Evolutionary conservation across 768 basidiomycete species (phyloP).

Genomic region (Tulasnella sp.): DNA sequence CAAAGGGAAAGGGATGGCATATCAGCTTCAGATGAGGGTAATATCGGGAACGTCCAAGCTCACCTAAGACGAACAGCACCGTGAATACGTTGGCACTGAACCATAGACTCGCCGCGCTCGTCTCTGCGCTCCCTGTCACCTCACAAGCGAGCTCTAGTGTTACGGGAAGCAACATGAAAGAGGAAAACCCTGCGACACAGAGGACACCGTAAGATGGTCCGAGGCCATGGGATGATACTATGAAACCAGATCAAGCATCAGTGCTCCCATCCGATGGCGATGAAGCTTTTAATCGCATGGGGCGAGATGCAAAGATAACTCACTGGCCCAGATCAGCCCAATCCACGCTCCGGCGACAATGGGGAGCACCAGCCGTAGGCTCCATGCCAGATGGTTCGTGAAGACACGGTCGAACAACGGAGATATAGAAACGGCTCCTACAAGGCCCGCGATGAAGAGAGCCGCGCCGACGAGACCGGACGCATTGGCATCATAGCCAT

Average conservation of each 20-base stretch:
- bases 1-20: slow-evolving; percentile 31
- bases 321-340: slow-evolving; percentile 72
- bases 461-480: slow-evolving; percentile 46
- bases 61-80: slow-evolving; percentile 55
- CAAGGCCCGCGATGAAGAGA: slow-evolving; percentile 41
- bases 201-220: slow-evolving; percentile 56
- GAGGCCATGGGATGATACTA: slow-evolving; percentile 53
- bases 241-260: background rate
- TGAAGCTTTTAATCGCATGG: too few relatives aligned
- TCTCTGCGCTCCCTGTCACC: slow-evolving; percentile 67
- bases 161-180: slow-evolving; percentile 63
- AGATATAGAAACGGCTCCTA: slow-evolving; percentile 54
- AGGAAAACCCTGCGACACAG: slow-evolving; percentile 53
- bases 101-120: slow-evolving; percentile 68
- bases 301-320: slow-evolving; percentile 19
- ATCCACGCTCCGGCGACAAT: slow-evolving; percentile 51
- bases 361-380: slow-evolving; percentile 51
- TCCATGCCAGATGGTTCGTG: slow-evolving; percentile 55
- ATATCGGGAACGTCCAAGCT: slow-evolving; percentile 20
- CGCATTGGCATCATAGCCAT: slow-evolving; percentile 56
- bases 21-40: background rate
- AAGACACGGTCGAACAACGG: slow-evolving; percentile 78
- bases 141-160: slow-evolving; percentile 71
- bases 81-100: slow-evolving; percentile 45
- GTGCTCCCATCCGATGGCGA: background rate